phyloP scores from a whole-genome alignment of 2,329 filamentous ascomycete genomes.

The Colletotrichum plurivorum region DNA sequence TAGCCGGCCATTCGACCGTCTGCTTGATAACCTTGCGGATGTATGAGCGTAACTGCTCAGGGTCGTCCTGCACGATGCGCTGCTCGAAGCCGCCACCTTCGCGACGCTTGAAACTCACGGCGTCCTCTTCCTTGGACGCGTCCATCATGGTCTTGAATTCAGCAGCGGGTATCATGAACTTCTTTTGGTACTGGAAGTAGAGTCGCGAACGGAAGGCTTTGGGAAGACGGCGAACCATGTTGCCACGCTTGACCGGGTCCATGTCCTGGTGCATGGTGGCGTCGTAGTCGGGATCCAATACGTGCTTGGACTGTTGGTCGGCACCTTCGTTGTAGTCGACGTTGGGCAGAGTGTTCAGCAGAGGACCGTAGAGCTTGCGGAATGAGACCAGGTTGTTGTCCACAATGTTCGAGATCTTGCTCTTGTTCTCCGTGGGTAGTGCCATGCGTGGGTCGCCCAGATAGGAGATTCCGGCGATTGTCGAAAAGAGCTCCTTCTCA shows the following conservation, averaged over 20 bases:
- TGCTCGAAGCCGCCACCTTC: constrained; percentile 89
- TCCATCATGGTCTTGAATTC: constrained; percentile 91
- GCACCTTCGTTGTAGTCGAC: constrained; percentile 77
- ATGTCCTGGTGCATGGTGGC: constrained; percentile 87
- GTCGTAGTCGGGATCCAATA: constrained; percentile 72
- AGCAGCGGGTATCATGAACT: constrained; percentile 85
- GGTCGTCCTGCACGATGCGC: constrained; percentile 81
- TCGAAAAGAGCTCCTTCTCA: constrained; percentile 89
- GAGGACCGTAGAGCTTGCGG: constrained; percentile 88
- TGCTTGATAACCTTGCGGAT: constrained; percentile 84
- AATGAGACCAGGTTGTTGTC: constrained; percentile 93
- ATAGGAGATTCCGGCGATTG: constrained; percentile 93
- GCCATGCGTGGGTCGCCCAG: constrained; percentile 97
- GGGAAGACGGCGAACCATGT: constrained; percentile 95
- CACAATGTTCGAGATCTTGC: constrained; percentile 95
- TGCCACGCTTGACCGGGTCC: constrained; percentile 90
- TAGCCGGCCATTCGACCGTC: constrained; percentile 94
- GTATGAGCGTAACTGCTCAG: constrained; percentile 76
- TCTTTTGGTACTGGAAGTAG: constrained; percentile 95
- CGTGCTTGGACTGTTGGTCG: constrained; percentile 62
- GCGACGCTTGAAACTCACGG: constrained; percentile 76
- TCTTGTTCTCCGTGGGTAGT: constrained; percentile 89
- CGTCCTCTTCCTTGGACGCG: constrained; percentile 78
- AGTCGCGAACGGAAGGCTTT: constrained; percentile 88
- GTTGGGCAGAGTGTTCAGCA: constrained; percentile 92